Evolutionary conservation across 305 asterid species (phyloP).

Genomic region (Salvia sclarea): DNA sequence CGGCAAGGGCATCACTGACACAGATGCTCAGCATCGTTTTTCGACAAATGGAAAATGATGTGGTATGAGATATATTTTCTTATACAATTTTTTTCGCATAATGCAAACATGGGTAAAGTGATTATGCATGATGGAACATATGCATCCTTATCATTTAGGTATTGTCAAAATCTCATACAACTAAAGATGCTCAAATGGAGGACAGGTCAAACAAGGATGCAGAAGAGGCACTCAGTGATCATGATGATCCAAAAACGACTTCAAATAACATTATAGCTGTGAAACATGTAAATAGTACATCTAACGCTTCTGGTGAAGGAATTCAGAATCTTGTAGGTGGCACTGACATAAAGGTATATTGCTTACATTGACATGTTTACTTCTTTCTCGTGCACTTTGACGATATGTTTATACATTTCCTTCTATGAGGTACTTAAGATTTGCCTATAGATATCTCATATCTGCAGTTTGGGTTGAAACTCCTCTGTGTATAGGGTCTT

Average conservation of each 20-base stretch:
- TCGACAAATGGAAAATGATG: conserved; percentile 80
- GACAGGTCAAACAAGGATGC: conserved; percentile 48
- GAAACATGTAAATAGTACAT: conserved; percentile 46
- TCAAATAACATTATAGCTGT: conserved; percentile 44
- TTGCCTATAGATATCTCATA: conserved; percentile 32
- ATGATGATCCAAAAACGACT: conserved; percentile 42
- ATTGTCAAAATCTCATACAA: conserved; percentile 46
- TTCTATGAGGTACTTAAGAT: conserved; percentile 26
- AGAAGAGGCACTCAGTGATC: conserved; percentile 47
- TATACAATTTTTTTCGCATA: conserved; percentile 24
- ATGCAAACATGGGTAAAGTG: conserved; percentile 17
- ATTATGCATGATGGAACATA: conserved; percentile 14
- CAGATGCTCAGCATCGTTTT: conserved; percentile 90
- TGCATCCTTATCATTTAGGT: conserved; percentile 52
- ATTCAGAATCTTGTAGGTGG: conserved; percentile 77
- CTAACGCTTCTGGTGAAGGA: conserved; percentile 64
- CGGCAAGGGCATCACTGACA: conserved; percentile 90
- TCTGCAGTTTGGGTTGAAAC: conserved; percentile 32
- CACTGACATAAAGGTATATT: conserved; percentile 82
- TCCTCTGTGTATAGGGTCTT: conserved; percentile 56
- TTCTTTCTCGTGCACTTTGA: background rate
- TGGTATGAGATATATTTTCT: conserved; percentile 48
- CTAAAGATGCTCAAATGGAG: conserved; percentile 48
- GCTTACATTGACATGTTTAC: conserved; percentile 16
- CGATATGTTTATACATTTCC: conserved; percentile 14